Percentiles rank a stretch among this genome's conserved stretches.
phyloP scores from a whole-genome alignment of 1,139 yeast genomes.

The Arxiozyma telluris region DNA sequence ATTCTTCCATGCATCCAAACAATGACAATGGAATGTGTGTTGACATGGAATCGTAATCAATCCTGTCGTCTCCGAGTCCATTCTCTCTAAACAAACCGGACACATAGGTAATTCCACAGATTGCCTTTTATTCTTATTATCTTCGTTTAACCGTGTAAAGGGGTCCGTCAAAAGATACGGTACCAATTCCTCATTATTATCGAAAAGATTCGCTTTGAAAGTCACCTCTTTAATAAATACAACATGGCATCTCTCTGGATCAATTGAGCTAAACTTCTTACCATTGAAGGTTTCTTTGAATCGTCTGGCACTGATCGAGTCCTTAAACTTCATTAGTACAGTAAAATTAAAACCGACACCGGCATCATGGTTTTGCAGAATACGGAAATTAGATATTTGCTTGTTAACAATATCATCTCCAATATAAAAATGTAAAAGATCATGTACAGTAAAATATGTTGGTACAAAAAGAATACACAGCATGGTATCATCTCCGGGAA shows the following conservation, averaged over 20 bases:
- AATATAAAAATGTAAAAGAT: slow-evolving; percentile 55
- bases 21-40: slow-evolving; percentile 87
- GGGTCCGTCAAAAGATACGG: slow-evolving; percentile 74
- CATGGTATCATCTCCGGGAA: slow-evolving; percentile 51
- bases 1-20: slow-evolving; percentile 83
- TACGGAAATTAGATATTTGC: slow-evolving; percentile 62
- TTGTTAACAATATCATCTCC: slow-evolving; percentile 54
- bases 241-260: slow-evolving; percentile 79
- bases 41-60: slow-evolving; percentile 83
- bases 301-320: slow-evolving; percentile 43
- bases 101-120: slow-evolving; percentile 74
- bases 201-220: slow-evolving; percentile 26
- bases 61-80: slow-evolving; percentile 79
- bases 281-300: slow-evolving; percentile 69
- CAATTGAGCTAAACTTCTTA: slow-evolving; percentile 72
- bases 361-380: slow-evolving; percentile 51
- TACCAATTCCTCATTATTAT: slow-evolving; percentile 26
- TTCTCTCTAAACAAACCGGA: slow-evolving; percentile 85
- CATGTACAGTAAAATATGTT: slow-evolving; percentile 78
- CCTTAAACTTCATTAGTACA: slow-evolving; percentile 68
- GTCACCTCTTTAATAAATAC: slow-evolving; percentile 56
- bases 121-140: slow-evolving; percentile 1
- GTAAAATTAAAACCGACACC: slow-evolving; percentile 55
- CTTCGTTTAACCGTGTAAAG: slow-evolving; percentile 31
- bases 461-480: slow-evolving; percentile 81